Evolutionary conservation across 2,329 filamentous ascomycete genomes (phyloP).

Genomic region (Cercospora berteroae): DNA sequence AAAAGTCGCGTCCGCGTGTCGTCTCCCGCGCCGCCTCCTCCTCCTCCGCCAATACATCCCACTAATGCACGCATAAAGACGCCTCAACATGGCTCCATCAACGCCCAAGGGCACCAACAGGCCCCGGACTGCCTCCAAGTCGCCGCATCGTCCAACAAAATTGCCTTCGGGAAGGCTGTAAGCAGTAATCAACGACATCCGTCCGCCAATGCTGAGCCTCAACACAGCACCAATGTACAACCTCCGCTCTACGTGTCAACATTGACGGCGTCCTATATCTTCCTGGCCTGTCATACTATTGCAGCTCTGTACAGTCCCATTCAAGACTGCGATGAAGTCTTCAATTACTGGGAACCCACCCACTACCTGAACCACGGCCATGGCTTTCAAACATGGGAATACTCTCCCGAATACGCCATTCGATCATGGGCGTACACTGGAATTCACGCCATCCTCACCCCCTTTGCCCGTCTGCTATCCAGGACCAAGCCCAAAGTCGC

Average conservation of each 20-base stretch:
- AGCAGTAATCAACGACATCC: slow-evolving; percentile 5
- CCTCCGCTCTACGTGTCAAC: slow-evolving; percentile 49
- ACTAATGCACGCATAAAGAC: slow-evolving; percentile 1
- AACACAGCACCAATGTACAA: slow-evolving; percentile 1
- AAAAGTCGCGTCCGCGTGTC: background rate
- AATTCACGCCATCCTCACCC: slow-evolving; percentile 68
- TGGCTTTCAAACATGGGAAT: slow-evolving; percentile 97
- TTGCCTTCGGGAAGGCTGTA: slow-evolving; percentile 20
- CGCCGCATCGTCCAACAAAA: slow-evolving; percentile 26
- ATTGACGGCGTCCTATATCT: slow-evolving; percentile 76
- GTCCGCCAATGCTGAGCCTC: slow-evolving; percentile 1
- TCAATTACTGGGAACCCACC: slow-evolving; percentile 98
- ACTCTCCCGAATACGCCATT: slow-evolving; percentile 91
- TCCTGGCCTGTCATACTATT: slow-evolving; percentile 68
- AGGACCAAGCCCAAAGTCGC: slow-evolving; percentile 45
- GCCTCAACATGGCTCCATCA: slow-evolving; percentile 14
- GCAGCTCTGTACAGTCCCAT: slow-evolving; percentile 85
- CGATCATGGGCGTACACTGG: slow-evolving; percentile 89
- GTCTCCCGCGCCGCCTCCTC: background rate
- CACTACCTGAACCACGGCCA: slow-evolving; percentile 93
- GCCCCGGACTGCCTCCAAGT: slow-evolving; percentile 19
- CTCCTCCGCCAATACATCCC: background rate
- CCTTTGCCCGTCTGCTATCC: slow-evolving; percentile 29
- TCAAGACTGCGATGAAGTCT: slow-evolving; percentile 97
- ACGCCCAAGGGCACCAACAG: background rate